These are phyloP conservation scores for Linnemannia hyalina DNA, from an alignment of 192 early-diverging fungal species.

Conservation along the genomic window DNA sequence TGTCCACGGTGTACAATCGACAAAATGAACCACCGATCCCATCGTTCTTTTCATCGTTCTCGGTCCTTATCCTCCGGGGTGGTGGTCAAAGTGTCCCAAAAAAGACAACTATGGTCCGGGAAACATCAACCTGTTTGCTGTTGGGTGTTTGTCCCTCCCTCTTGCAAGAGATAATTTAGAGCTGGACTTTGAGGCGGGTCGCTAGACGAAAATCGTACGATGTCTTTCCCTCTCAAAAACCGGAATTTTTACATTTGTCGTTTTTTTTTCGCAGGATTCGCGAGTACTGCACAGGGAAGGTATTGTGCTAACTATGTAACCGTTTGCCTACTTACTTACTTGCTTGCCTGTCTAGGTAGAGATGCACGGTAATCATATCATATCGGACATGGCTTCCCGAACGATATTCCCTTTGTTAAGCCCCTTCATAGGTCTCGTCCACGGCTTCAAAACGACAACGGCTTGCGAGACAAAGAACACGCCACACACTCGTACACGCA, in stretches of 20 bases:
- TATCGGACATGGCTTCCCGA: no score
- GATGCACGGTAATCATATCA: no score
- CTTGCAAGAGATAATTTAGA: background rate
- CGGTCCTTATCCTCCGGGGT: background rate
- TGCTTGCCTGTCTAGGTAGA: no score
- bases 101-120: constrained; percentile 9
- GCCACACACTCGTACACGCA: no score
- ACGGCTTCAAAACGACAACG: no score
- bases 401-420: no score
- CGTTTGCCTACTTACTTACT: no score
- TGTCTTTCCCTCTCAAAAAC: background rate
- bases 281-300: background rate
- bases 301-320: no score
- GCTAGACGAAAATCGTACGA: background rate
- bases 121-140: background rate
- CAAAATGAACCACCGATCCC: no score
- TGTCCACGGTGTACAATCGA: background rate
- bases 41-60: background rate
- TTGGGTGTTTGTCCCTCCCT: background rate
- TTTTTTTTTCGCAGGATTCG: constrained; percentile 19
- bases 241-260: constrained; percentile 1
- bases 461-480: no score
- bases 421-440: no score
- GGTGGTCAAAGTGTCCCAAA: constrained; percentile 2
- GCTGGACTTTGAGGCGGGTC: background rate